Conservation (phyloP, 2,329 filamentous ascomycete genomes). For the Phialophora macrospora region DNA sequence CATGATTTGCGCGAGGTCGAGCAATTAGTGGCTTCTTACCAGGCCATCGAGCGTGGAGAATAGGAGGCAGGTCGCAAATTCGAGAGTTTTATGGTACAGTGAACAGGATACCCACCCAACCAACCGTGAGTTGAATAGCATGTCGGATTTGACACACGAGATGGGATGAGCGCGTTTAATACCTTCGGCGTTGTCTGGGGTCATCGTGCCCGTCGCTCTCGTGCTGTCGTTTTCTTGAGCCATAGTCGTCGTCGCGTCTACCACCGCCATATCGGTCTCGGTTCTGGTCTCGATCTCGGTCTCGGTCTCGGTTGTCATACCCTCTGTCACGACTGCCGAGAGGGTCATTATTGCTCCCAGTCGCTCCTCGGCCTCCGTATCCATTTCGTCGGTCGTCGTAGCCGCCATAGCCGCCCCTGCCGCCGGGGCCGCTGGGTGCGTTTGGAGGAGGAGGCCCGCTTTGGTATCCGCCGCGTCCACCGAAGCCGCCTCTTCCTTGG, state of each 20-base stretch:
- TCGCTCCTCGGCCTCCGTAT: slow-evolving; percentile 61
- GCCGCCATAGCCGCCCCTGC: slow-evolving; percentile 60
- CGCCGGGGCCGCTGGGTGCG: slow-evolving; percentile 51
- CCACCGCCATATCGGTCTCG: slow-evolving; percentile 50
- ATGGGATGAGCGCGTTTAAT: slow-evolving; percentile 48
- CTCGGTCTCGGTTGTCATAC: slow-evolving; percentile 53
- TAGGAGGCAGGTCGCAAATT: slow-evolving; percentile 6
- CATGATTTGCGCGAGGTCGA: slow-evolving; percentile 9
- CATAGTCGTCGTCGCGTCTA: slow-evolving; percentile 53
- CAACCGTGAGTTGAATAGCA: slow-evolving; percentile 42
- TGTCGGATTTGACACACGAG: slow-evolving; percentile 16
- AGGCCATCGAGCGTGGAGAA: slow-evolving; percentile 9
- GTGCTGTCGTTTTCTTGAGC: slow-evolving; percentile 69
- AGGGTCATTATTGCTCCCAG: slow-evolving; percentile 83
- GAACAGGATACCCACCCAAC: slow-evolving; percentile 51
- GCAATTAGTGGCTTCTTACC: slow-evolving; percentile 28
- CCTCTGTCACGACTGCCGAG: slow-evolving; percentile 70
- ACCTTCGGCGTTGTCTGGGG: slow-evolving; percentile 64
- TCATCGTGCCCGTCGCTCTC: slow-evolving; percentile 84
- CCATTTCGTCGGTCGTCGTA: slow-evolving; percentile 55
- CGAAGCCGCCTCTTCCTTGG: slow-evolving; percentile 62
- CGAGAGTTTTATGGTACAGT: neutral
- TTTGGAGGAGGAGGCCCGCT: slow-evolving; percentile 54
- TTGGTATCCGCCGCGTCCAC: slow-evolving; percentile 43
- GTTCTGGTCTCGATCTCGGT: slow-evolving; percentile 45